Conservation (phyloP, 306 rosid species). For the Corylus avellana region DNA sequence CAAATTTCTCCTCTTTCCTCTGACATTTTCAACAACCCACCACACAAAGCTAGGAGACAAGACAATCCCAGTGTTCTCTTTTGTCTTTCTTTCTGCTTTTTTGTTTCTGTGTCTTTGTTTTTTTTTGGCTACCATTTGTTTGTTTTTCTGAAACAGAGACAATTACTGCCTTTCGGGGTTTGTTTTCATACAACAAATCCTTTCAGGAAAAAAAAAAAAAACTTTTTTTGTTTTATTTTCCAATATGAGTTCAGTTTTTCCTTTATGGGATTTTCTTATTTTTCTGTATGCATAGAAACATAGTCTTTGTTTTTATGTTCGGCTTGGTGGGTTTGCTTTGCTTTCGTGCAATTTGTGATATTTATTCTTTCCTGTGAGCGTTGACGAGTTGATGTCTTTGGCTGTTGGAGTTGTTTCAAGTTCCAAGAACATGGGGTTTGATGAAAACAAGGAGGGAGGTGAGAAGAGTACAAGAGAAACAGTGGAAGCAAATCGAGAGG, state of each 20-base stretch:
- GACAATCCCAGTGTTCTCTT: constrained; percentile 8
- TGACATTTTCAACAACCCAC: constrained; percentile 36
- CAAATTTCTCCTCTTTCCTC: constrained; percentile 9
- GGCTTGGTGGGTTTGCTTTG: constrained; percentile 3
- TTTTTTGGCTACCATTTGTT: constrained; percentile 22
- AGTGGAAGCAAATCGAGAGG: constrained; percentile 33
- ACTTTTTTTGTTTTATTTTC: not conserved
- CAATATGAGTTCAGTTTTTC: not conserved
- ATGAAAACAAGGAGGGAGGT: constrained; percentile 46
- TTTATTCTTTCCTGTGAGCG: constrained; percentile 1
- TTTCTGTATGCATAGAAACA: constrained; percentile 1
- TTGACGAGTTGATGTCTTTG: constrained; percentile 54
- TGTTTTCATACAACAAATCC: constrained; percentile 5
- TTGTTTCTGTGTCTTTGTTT: not conserved
- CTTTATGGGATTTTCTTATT: constrained; percentile 10
- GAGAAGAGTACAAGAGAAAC: constrained; percentile 24
- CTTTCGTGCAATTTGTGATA: constrained; percentile 13
- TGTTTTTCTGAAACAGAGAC: constrained; percentile 20
- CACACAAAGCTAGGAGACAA: constrained; percentile 36
- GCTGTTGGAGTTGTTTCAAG: constrained; percentile 51
- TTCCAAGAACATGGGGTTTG: constrained; percentile 73
- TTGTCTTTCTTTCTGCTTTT: constrained; percentile 1
- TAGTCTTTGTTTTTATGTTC: constrained; percentile 4
- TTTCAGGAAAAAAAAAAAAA: not conserved
- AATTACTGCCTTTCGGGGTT: constrained; percentile 21